Base-by-base conservation (phyloP, 495 filamentous ascomycete genomes). In the Penicillium chermesinum region DNA sequence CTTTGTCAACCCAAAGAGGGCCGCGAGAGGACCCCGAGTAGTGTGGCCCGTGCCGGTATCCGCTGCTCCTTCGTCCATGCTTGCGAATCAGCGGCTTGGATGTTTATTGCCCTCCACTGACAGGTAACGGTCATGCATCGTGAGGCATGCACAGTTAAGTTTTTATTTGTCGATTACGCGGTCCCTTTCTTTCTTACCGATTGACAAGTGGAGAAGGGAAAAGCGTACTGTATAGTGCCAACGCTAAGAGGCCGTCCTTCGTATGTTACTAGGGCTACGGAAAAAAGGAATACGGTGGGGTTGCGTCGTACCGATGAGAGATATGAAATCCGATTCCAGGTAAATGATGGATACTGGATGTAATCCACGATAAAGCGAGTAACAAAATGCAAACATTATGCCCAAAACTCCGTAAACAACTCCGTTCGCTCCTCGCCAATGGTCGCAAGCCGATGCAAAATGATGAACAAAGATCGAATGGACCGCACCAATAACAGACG, bases 371-470 rank as follows among this genome's bases (percentile, higher is more conserved):
- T 17, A 30, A 27, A 22, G 20, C 20, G 12, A 22, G 30, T 33
- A 13, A 13, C 30, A 7, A 33, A n/a, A 38, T 38, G 19, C 19
- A 21, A 27, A 27, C 12, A 40, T 1, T 7, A 46, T 13, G 19
- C 13, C 30, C 35, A 34, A 39, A 57, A 52, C 25, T 53, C 50
- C 17, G n/a, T n/a, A 18, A 17, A 5, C 56, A 57, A 59, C 53
- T 45, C 59, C 59, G 40, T 55, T 50, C 50, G 46, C 50, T 43
- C 30, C 42, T 20, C 14, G 32, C 14, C 48, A 44, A 48, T 48
- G 41, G 38, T 16, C 48, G 44, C 41, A 37, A 48, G 48, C 48
- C 22, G 20, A 62, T 59, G 59, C 55, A 55, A 18, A 54, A 52
- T 41, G 44, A 47, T 38, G 33, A 49, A 38, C 16, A 17, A 15